Conservation (phyloP, 2,329 filamentous ascomycete genomes). For the Thielaviopsis musarum region DNA sequence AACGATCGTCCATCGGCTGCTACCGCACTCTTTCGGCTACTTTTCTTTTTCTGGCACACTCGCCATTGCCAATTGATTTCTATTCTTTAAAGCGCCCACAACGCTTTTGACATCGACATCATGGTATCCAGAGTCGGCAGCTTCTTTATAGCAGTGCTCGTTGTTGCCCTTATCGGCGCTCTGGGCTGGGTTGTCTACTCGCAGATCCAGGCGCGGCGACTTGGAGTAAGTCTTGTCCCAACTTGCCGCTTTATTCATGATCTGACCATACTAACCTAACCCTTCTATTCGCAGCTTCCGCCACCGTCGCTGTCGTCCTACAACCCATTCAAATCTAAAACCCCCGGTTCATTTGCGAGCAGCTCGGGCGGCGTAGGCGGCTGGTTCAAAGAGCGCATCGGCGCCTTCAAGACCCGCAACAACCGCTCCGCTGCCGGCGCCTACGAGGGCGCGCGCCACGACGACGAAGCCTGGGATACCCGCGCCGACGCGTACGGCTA, state of each 20-base stretch:
- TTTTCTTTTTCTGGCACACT: no score
- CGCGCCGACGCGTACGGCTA: conserved; percentile 46
- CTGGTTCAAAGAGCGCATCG: conserved; percentile 55
- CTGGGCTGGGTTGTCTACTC: conserved; percentile 54
- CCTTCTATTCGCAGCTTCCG: conserved; percentile 36
- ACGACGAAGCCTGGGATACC: conserved; percentile 76
- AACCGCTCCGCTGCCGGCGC: conserved; percentile 51
- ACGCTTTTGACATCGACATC: neutral
- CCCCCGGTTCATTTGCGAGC: conserved; percentile 33
- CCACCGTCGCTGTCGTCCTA: conserved; percentile 50
- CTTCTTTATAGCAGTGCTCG: conserved; percentile 55
- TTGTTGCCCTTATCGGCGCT: conserved; percentile 39
- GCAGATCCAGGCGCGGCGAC: conserved; percentile 52
- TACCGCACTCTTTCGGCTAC: no score
- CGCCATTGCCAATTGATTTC: neutral
- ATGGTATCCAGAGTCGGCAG: conserved; percentile 27
- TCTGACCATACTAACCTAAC: neutral
- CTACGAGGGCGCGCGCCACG: conserved; percentile 41
- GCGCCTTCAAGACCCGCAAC: conserved; percentile 46
- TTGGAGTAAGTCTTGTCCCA: conserved; percentile 39
- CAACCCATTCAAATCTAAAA: conserved; percentile 48
- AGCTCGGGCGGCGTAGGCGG: conserved; percentile 44
- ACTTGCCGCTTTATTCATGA: neutral
- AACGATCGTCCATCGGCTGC: no score
- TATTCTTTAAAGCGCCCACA: neutral